phyloP scores from a whole-genome alignment of 371 early-diverging fungal species.

The Umbelopsis sp. region DNA sequence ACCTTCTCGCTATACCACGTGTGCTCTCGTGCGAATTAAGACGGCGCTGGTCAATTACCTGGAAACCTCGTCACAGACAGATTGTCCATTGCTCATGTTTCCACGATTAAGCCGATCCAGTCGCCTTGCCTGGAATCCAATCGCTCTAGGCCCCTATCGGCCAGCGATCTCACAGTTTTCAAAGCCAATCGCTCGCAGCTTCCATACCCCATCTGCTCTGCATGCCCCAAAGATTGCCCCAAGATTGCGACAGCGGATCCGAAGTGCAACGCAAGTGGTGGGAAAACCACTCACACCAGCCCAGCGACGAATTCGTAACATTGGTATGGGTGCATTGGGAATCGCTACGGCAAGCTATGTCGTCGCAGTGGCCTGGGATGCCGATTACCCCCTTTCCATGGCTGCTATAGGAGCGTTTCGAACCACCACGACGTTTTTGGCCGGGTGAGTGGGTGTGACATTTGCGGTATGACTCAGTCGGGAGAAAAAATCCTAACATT shows the following conservation, averaged over 20 bases:
- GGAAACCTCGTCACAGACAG: background rate
- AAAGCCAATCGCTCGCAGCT: background rate
- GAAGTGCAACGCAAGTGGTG: background rate
- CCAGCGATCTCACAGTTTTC: background rate
- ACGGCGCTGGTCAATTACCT: background rate
- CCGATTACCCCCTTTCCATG: conserved; percentile 16
- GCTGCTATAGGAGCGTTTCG: conserved; percentile 24
- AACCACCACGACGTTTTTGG: conserved; percentile 36
- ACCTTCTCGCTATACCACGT: background rate
- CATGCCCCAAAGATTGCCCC: background rate
- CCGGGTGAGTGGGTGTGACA: conserved; percentile 27
- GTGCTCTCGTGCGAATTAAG: background rate
- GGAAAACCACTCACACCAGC: conserved; percentile 16
- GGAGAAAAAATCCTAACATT: background rate
- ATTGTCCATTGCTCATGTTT: conserved; percentile 8
- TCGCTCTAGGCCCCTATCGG: background rate
- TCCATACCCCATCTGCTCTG: background rate
- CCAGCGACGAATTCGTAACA: background rate
- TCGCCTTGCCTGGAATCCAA: background rate
- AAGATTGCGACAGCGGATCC: background rate
- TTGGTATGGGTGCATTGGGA: conserved; percentile 13
- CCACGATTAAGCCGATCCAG: background rate
- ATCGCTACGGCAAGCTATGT: background rate
- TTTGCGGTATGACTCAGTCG: no score
- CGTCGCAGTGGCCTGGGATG: background rate